Conservation (phyloP, 306 rosid genomes). For the Lathyrus sativus region DNA sequence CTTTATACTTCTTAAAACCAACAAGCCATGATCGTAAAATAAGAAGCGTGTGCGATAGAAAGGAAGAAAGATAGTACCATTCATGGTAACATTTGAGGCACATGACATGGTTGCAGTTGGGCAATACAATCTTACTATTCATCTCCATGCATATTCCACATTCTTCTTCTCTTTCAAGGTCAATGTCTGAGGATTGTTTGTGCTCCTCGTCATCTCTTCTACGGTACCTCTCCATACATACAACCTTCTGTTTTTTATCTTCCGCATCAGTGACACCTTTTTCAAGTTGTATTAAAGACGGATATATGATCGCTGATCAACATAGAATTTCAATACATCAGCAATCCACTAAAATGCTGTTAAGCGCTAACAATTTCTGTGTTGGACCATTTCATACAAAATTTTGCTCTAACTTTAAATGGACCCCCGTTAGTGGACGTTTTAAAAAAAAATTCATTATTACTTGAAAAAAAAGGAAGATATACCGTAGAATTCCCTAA, state of each 20-base stretch:
- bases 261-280: slow-evolving; percentile 82
- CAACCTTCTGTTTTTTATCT: slow-evolving; percentile 84
- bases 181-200: slow-evolving; percentile 58
- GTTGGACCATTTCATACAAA: no score
- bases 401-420: no score
- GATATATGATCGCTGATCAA: slow-evolving; percentile 81
- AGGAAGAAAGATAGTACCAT: slow-evolving; percentile 60
- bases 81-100: slow-evolving; percentile 94
- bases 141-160: slow-evolving; percentile 97
- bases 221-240: slow-evolving; percentile 81
- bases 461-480: background rate
- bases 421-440: no score
- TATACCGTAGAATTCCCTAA: slow-evolving; percentile 93
- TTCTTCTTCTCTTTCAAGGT: slow-evolving; percentile 92
- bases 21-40: slow-evolving; percentile 8
- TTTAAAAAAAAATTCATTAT: no score
- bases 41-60: slow-evolving; percentile 2
- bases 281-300: slow-evolving; percentile 86
- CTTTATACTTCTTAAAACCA: slow-evolving; percentile 10
- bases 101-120: slow-evolving; percentile 89
- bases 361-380: no score
- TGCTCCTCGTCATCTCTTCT: slow-evolving; percentile 70
- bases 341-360: slow-evolving; percentile 22
- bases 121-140: slow-evolving; percentile 84
- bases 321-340: slow-evolving; percentile 38